A percentile compares a stretch with the other conserved stretches of the same genome.
Evolutionary conservation across 2,329 filamentous ascomycete genomes (phyloP).

Genomic region (Sclerotinia glacialis): DNA sequence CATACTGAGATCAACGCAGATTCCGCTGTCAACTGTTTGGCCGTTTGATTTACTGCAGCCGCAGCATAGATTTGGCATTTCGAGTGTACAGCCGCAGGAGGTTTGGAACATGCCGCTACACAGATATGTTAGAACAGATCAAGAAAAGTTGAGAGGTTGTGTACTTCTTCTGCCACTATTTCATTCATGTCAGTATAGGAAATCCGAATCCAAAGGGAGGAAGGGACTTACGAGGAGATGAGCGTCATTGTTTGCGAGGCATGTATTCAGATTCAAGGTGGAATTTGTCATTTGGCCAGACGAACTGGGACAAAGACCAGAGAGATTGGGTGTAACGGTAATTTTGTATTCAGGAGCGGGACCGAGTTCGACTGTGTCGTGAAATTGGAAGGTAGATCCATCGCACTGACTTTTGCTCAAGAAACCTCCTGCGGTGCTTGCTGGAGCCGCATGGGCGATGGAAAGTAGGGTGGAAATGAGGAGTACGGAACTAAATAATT

Average conservation of each 20-base stretch:
- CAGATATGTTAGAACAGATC: not conserved
- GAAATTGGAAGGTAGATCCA: not conserved
- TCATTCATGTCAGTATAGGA: not conserved
- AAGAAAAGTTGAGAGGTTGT: too few species aligned
- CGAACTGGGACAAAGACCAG: slow-evolving; percentile 15
- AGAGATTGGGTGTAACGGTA: slow-evolving; percentile 5
- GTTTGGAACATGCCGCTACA: slow-evolving; percentile 19
- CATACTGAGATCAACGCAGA: slow-evolving; percentile 18
- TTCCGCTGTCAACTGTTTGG: not conserved
- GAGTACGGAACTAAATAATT: not conserved
- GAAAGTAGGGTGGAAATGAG: not conserved
- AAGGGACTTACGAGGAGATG: slow-evolving; percentile 5
- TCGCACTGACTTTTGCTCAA: not conserved
- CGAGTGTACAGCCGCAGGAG: slow-evolving; percentile 12
- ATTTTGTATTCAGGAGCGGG: slow-evolving; percentile 3
- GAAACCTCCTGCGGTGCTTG: not conserved
- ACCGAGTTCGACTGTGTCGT: not conserved
- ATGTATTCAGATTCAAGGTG: slow-evolving; percentile 15
- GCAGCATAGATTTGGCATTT: slow-evolving; percentile 13
- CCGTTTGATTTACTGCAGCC: slow-evolving; percentile 5
- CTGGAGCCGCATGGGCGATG: not conserved
- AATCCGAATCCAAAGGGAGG: not conserved
- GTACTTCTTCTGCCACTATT: slow-evolving; percentile 18
- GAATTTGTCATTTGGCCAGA: not conserved
- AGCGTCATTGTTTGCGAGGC: slow-evolving; percentile 14